Conservation (phyloP, 352 stramenopile species). For the Globisporangium spiculum region DNA sequence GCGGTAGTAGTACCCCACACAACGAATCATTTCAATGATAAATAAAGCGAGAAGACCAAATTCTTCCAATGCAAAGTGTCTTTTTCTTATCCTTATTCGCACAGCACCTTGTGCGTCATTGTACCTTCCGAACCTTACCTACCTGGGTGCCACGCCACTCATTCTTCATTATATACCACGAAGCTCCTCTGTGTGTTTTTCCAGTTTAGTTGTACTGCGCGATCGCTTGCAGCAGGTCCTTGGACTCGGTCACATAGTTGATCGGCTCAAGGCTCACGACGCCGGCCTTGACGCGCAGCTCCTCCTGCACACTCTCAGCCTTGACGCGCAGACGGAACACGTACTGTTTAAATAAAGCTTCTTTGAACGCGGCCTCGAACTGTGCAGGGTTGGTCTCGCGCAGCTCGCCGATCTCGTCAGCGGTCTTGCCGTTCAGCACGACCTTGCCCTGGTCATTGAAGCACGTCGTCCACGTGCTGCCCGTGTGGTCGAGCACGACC, state of each 20-base stretch:
- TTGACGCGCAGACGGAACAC: constrained; percentile 91
- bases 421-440: constrained; percentile 89
- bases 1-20: background rate
- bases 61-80: background rate
- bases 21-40: background rate
- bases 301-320: constrained; percentile 95
- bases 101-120: background rate
- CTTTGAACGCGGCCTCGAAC: constrained; percentile 94
- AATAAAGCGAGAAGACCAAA: background rate
- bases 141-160: background rate
- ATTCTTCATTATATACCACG: background rate
- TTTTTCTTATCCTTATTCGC: background rate
- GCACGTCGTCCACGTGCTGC: constrained; percentile 93
- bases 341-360: constrained; percentile 90
- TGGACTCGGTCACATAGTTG: constrained; percentile 92
- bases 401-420: constrained; percentile 91
- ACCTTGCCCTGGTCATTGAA: constrained; percentile 97
- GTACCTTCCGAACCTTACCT: background rate
- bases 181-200: background rate
- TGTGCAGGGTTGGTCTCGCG: constrained; percentile 79
- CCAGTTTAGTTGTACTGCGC: constrained; percentile 69
- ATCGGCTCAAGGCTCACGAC: constrained; percentile 91
- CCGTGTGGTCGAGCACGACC: constrained; percentile 92
- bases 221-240: constrained; percentile 92
- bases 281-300: constrained; percentile 92